phyloP scores from a whole-genome alignment of 2,329 filamentous ascomycete species.

The Ascochyta koolunga region DNA sequence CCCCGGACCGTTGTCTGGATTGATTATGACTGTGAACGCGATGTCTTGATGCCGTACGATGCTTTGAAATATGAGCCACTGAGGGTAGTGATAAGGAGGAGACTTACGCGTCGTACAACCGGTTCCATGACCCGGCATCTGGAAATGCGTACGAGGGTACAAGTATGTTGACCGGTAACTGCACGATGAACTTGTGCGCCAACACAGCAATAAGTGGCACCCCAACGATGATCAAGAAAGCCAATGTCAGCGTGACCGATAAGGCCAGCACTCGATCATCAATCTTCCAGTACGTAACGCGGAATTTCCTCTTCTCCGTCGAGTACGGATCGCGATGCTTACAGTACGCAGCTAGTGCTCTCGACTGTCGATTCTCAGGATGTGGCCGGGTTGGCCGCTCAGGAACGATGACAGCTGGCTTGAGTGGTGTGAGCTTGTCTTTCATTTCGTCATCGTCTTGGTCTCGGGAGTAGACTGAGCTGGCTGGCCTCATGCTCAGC shows the following conservation, averaged over 20 bases:
- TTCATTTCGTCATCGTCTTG: constrained; percentile 4
- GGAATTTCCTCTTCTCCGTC: constrained; percentile 4
- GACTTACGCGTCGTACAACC: constrained; percentile 26
- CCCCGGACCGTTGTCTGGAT: constrained; percentile 54
- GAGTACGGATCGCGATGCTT: constrained; percentile 7
- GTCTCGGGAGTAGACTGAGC: constrained; percentile 8
- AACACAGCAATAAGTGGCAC: constrained; percentile 30
- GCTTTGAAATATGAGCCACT: constrained; percentile 11
- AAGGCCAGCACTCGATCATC: constrained; percentile 26
- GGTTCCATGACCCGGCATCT: constrained; percentile 48
- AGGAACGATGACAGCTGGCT: constrained; percentile 12
- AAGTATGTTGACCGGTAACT: constrained; percentile 45
- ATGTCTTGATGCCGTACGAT: constrained; percentile 41
- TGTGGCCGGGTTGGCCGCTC: constrained; percentile 12
- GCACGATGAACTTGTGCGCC: constrained; percentile 28
- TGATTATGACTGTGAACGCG: constrained; percentile 59
- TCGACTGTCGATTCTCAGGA: constrained; percentile 5
- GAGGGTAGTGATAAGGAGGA: neutral
- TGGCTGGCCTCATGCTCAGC: constrained; percentile 7
- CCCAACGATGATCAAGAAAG: constrained; percentile 22
- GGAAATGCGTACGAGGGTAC: constrained; percentile 58
- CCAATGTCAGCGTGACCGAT: constrained; percentile 29
- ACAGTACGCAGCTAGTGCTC: constrained; percentile 6
- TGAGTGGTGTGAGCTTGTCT: constrained; percentile 7
- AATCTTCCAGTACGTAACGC: constrained; percentile 5